Evolutionary conservation across 768 basidiomycete genomes (phyloP), one percentile per base, ranked within the genome.

Genomic region (Kwoniella mangroviensis): DNA sequence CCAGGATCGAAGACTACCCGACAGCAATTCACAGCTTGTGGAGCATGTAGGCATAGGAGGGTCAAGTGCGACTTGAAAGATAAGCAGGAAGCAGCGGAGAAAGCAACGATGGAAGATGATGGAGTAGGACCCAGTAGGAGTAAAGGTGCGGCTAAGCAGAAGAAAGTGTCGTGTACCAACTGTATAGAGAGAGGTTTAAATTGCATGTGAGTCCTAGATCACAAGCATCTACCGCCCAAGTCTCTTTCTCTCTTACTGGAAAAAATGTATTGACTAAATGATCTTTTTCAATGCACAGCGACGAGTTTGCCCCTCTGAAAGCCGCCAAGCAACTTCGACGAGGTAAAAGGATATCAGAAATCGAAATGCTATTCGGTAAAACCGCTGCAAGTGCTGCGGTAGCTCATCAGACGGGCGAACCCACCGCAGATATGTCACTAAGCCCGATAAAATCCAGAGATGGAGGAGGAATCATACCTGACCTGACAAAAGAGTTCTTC

Each of bases 41-140:
- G 93, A 67, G 92, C 93, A 40, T 97, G 94, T 83, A 89, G 93
- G 70, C 92, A 92, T 89, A 84, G 94, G 81, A 88, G 94, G 90
- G 94, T 97, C 22, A 92, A 92, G 65, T 97, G 94, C 80, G 94
- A 96, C 85, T 88, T 96, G 66, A 95, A 96, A 82, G 92, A 95
- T 83, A 85, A 90, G 53, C 87, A 88, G 63, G 84, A 88, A 51
- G 84, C 87, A 56, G 81, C 85, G n/a, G 80, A 86, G 10, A 85
- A 85, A 21, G 82, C 84, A 55, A 83, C 83, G 12, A 61, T 61
- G 13, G 63, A 58, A 3, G 67, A 63, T 41, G 73, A 70, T 17
- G 73, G 73, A 2, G 51, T 71, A 9, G 69, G 69, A 13, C 70
- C 68, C n/a, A 65, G 57, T 52, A 61, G 65, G 63, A 59, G 68